Percentiles rank a stretch among this genome's conserved stretches.
These are phyloP conservation scores for Venturia nashicola DNA, from an alignment of 2,329 filamentous ascomycete genomes.

Conservation along the genomic window DNA sequence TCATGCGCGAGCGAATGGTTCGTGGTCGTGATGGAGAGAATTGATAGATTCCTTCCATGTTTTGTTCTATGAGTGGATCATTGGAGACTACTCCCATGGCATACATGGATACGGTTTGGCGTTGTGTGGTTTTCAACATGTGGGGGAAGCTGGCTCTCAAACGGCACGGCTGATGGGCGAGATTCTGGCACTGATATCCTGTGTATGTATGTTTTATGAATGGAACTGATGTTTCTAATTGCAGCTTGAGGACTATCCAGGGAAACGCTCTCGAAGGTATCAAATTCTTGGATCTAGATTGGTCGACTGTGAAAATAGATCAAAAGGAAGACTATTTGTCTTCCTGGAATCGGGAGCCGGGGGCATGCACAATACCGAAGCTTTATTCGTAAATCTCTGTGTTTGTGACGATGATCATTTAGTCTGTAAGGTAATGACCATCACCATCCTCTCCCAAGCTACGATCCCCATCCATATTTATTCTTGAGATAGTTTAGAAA, in stretches of 20 bases:
- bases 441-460: no score
- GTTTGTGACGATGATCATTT: no score
- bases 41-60: background rate
- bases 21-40: background rate
- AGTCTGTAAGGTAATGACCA: no score
- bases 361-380: no score
- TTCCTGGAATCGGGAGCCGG: no score
- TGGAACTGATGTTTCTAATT: background rate
- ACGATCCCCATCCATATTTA: no score
- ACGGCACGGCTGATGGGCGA: background rate
- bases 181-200: background rate
- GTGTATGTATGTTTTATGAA: background rate
- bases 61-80: background rate
- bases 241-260: background rate
- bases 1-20: slow-evolving; percentile 8
- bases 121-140: background rate
- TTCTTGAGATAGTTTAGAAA: no score
- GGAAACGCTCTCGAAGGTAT: background rate
- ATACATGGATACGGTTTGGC: background rate
- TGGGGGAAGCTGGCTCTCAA: background rate
- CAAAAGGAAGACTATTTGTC: no score
- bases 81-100: background rate
- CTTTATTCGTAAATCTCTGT: no score
- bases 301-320: no score
- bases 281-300: no score